Evolutionary conservation across 331 rosid genomes (phyloP).

Genomic region (Rhamnella rubrinervis): DNA sequence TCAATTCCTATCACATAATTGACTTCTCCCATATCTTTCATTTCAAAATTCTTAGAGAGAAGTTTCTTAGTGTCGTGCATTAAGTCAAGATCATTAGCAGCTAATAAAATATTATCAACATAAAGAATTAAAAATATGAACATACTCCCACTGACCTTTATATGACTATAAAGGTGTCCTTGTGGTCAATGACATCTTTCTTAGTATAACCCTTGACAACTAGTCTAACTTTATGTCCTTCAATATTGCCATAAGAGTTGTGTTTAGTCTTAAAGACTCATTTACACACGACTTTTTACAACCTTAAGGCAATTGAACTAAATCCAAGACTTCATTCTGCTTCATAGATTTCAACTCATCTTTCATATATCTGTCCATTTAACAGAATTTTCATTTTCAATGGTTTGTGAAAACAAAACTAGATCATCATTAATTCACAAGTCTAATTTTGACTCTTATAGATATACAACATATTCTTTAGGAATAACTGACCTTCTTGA

Average conservation of each 20-base stretch:
- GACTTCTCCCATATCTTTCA: no score
- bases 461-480: background rate
- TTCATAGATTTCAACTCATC: background rate
- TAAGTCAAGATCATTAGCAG: background rate
- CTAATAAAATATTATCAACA: background rate
- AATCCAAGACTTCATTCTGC: no score
- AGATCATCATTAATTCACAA: background rate
- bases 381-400: background rate
- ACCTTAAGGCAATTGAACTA: background rate
- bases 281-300: background rate
- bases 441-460: background rate
- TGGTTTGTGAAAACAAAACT: background rate
- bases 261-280: background rate
- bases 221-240: background rate
- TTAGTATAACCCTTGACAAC: no score
- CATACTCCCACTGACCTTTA: background rate
- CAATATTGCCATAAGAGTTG: background rate
- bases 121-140: background rate
- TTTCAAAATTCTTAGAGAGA: background rate
- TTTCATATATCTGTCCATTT: background rate
- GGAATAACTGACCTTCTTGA: background rate
- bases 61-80: background rate
- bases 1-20: constrained; percentile 1
- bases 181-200: no score
- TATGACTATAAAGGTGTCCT: no score